A percentile compares a stretch with the other conserved stretches of the same genome.
phyloP scores from a whole-genome alignment of 2,329 filamentous ascomycete species.

The Colletotrichum paranaense region DNA sequence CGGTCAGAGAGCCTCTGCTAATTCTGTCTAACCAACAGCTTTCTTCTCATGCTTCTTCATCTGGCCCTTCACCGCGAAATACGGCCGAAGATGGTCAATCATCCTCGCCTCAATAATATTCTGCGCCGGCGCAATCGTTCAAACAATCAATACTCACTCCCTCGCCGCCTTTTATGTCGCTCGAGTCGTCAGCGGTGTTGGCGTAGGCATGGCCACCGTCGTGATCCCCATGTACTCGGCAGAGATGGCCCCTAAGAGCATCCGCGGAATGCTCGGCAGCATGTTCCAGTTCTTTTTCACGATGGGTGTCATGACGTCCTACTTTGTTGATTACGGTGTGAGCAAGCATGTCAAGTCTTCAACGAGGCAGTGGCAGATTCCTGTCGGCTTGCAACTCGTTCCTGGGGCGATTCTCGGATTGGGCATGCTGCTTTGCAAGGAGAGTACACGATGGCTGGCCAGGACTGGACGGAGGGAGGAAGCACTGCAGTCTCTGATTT shows the following conservation, averaged over 20 bases:
- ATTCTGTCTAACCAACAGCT: slow-evolving; percentile 38
- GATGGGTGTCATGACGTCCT: slow-evolving; percentile 53
- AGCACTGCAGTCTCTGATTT: slow-evolving; percentile 58
- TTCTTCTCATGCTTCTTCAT: slow-evolving; percentile 57
- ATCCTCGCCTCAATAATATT: slow-evolving; percentile 54
- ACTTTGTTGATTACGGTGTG: slow-evolving; percentile 59
- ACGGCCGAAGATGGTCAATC: slow-evolving; percentile 53
- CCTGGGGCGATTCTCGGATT: slow-evolving; percentile 57
- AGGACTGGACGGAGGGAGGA: slow-evolving; percentile 57
- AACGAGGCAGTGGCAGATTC: slow-evolving; percentile 62
- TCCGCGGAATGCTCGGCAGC: slow-evolving; percentile 54
- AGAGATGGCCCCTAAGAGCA: slow-evolving; percentile 59
- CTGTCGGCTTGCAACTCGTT: slow-evolving; percentile 59
- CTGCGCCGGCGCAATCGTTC: slow-evolving; percentile 54
- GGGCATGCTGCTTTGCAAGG: slow-evolving; percentile 60
- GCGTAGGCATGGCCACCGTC: slow-evolving; percentile 52
- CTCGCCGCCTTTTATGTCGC: slow-evolving; percentile 52
- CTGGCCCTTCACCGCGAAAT: slow-evolving; percentile 54
- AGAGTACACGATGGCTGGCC: slow-evolving; percentile 60
- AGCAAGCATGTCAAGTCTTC: slow-evolving; percentile 48
- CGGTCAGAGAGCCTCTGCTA: background rate
- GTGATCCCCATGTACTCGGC: slow-evolving; percentile 58
- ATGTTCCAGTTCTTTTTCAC: slow-evolving; percentile 60
- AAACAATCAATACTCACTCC: slow-evolving; percentile 51
- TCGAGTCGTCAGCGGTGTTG: slow-evolving; percentile 47